Evolutionary conservation across 192 early-diverging fungal species (phyloP).

Genomic region (Pilobolus umbonatus): DNA sequence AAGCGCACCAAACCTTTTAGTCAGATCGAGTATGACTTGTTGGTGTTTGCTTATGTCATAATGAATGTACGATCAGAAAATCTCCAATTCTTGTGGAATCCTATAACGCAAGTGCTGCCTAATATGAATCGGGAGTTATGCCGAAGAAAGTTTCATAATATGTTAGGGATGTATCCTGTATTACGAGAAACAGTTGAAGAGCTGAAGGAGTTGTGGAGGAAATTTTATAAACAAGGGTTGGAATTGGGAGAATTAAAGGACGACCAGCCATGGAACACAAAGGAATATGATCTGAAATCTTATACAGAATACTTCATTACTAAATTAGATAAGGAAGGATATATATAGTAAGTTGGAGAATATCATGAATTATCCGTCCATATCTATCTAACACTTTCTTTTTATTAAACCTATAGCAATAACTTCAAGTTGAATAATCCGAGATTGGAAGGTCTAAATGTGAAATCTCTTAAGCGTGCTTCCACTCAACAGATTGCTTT

Average conservation of each 20-base stretch:
- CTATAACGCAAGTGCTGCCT: neutral
- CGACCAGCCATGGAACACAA: neutral
- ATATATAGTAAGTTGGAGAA: too few relatives aligned
- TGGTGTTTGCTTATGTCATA: neutral
- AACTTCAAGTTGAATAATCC: too few relatives aligned
- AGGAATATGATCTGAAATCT: neutral
- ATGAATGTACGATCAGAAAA: neutral
- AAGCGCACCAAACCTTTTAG: neutral
- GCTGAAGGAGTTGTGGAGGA: neutral
- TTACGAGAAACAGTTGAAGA: neutral
- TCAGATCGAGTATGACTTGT: slow-evolving; percentile 3
- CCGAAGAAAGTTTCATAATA: neutral
- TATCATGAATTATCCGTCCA: too few relatives aligned
- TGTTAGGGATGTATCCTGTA: neutral
- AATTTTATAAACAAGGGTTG: neutral
- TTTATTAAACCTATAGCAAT: too few relatives aligned
- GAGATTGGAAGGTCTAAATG: too few relatives aligned
- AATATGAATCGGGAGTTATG: neutral
- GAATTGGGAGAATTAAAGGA: slow-evolving; percentile 1
- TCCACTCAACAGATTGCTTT: too few relatives aligned
- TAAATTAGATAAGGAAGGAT: neutral
- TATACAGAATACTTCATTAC: slow-evolving; percentile 1
- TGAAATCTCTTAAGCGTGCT: too few relatives aligned
- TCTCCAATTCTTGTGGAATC: neutral
- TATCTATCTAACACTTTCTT: too few relatives aligned